Evolutionary conservation across 306 rosid species (phyloP).

Genomic region (Carpinus fangiana): DNA sequence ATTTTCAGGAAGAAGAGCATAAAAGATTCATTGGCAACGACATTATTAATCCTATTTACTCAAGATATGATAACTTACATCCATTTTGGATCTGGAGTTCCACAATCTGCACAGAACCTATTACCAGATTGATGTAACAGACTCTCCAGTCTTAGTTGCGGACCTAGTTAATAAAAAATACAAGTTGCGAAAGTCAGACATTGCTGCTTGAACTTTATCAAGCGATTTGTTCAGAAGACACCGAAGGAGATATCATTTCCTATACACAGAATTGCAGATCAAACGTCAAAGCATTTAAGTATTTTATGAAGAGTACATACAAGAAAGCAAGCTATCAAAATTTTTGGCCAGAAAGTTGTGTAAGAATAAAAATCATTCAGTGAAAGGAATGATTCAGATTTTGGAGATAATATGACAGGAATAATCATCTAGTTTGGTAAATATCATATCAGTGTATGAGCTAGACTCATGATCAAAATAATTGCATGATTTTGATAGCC

Average conservation of each 20-base stretch:
- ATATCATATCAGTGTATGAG: neutral
- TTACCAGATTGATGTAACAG: slow-evolving; percentile 58
- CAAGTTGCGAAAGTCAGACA: slow-evolving; percentile 4
- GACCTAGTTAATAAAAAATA: slow-evolving; percentile 47
- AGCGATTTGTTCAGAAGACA: neutral
- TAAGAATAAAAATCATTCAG: neutral
- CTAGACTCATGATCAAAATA: neutral
- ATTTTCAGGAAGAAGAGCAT: neutral
- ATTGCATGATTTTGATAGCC: neutral
- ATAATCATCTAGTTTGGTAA: neutral
- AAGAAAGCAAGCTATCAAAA: neutral
- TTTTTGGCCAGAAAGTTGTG: neutral
- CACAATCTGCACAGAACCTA: slow-evolving; percentile 82
- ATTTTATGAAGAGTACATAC: neutral
- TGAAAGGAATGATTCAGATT: neutral
- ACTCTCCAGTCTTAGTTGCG: slow-evolving; percentile 57
- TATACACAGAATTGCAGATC: neutral
- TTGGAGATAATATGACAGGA: neutral
- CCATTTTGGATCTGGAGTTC: slow-evolving; percentile 94
- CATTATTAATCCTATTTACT: neutral
- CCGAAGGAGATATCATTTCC: neutral
- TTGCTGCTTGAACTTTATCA: slow-evolving; percentile 7
- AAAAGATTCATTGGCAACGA: neutral
- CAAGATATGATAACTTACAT: slow-evolving; percentile 57
- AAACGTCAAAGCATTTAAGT: neutral